Base-by-base conservation (phyloP, 306 rosid species). In the Psophocarpus tetragonolobus region DNA sequence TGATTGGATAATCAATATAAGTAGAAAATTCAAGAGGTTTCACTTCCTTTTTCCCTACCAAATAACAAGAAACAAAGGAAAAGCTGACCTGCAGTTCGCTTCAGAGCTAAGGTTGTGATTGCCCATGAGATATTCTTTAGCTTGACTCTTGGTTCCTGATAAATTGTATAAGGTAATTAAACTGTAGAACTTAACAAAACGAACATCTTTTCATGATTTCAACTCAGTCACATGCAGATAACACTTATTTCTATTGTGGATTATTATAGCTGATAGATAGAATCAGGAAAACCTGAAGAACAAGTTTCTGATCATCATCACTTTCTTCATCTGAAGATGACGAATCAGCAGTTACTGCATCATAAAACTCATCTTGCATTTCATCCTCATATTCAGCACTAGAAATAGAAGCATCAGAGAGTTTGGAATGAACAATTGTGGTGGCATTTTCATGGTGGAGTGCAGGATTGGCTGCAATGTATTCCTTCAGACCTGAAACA, bases 281-380 rank as follows among this genome's bases (percentile, higher is more conserved):
- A 83, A 44, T 39, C 78, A n/a, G 79, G 78, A 61, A 91, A 87
- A 86, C 89, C 90, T 85, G 80, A 4, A 36, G 39, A 80, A 77
- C 82, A 54, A 1, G 56, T 64, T 80, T 74, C 61, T 65, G 70
- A 26, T 79, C 78, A 0, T 68, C 85, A 1, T 76, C 85, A 36
- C 76, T 80, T 56, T 74, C 87, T 8, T 83, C 87, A 39, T 76
- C 91, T 32, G 79, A 73, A 33, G 97, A 33, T 75, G 97, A 87
- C 2, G 98, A 87, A 84, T 87, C 91, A 9, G 87, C 95, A 58
- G 89, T 88, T 74, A 92, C 89, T 63, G 98, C 98, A 85, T 95
- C 98, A 80, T 88, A 95, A 85, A 95, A 95, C 82, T 95, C 97
- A 86, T 95, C 98, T 38, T 83, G 88, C 77, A 89, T 81, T 56